Conservation (phyloP, 2,329 filamentous ascomycete genomes). For the Alternaria rosae region DNA sequence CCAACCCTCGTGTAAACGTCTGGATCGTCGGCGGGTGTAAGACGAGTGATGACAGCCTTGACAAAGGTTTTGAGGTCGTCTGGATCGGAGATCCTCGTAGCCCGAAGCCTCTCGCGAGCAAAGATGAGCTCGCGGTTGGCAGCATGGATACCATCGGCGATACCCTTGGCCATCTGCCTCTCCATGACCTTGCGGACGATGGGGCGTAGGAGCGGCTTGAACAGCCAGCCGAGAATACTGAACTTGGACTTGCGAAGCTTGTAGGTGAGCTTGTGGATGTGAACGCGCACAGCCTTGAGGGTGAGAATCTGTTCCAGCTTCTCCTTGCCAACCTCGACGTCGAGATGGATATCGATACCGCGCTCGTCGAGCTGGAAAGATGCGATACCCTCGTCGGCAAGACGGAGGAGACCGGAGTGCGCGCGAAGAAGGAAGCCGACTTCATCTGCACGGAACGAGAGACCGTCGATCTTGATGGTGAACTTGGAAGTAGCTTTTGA, state of each 20-base stretch:
- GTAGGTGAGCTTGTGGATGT: slow-evolving; percentile 88
- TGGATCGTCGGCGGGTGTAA: slow-evolving; percentile 75
- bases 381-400: slow-evolving; percentile 84
- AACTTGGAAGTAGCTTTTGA: slow-evolving; percentile 74
- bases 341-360: slow-evolving; percentile 84
- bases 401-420: slow-evolving; percentile 75
- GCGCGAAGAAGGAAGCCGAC: slow-evolving; percentile 88
- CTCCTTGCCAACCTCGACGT: slow-evolving; percentile 82
- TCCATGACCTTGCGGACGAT: slow-evolving; percentile 82
- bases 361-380: slow-evolving; percentile 85
- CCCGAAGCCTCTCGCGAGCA: slow-evolving; percentile 84
- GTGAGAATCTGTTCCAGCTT: slow-evolving; percentile 81
- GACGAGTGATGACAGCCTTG: slow-evolving; percentile 78
- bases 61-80: slow-evolving; percentile 82
- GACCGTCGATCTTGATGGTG: slow-evolving; percentile 79
- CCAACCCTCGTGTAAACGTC: slow-evolving; percentile 79
- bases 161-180: slow-evolving; percentile 74
- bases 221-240: slow-evolving; percentile 78
- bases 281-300: slow-evolving; percentile 76
- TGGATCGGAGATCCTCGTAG: slow-evolving; percentile 82
- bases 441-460: slow-evolving; percentile 85
- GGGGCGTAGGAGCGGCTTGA: slow-evolving; percentile 84
- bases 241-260: slow-evolving; percentile 77
- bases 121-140: slow-evolving; percentile 87
- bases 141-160: slow-evolving; percentile 72